Evolutionary conservation across 495 filamentous ascomycete genomes (phyloP), one percentile per base, ranked within the genome.

Genomic region (Chaetomidium leptoderma): DNA sequence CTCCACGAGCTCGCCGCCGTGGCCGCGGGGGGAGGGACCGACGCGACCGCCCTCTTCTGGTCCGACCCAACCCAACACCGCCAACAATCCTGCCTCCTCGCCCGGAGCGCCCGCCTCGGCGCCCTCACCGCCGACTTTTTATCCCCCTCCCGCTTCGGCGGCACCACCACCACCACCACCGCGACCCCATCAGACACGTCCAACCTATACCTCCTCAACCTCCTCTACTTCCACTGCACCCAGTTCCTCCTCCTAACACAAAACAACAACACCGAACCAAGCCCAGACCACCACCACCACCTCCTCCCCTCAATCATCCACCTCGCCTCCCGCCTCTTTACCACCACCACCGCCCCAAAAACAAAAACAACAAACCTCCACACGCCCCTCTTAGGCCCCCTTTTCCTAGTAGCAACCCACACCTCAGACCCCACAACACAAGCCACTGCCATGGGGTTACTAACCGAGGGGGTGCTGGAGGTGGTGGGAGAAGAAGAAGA

Each of bases 201-300:
- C 30, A 48, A 16, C 26, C 39, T 62, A 8, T 56, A 59, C 21
- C 53, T n/a, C n/a, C n/a, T 65, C 24, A 53, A 62, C 48, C 56
- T 68, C 9, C 57, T 70, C 17, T 63, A 62, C 72, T 89, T 89
- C 48, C 85, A 73, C 7, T 75, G 73, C 65, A 83, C 80, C 76
- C 81, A 83, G 51, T 75, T 74, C 61, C 83, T 64, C 33, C 21
- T 61, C 49, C 47, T 36, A 33, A 35, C 1, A 33, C 42, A 1
- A 4, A 35, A 11, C 30, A 36, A 16, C 50, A 3, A 8, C 1
- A 8, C 50, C 27, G 19, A 48, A 19, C 16, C 19, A 27, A 4
- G 6, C 24, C 45, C 10, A 33, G 6, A 26, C 5, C 43, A 47
- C 44, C 26, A 23, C 11, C 14, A 27, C 44, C 17, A 19, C 35